These are phyloP conservation scores for Zopfochytrium polystomum DNA, from an alignment of 371 early-diverging fungal genomes.

Conservation along the genomic window DNA sequence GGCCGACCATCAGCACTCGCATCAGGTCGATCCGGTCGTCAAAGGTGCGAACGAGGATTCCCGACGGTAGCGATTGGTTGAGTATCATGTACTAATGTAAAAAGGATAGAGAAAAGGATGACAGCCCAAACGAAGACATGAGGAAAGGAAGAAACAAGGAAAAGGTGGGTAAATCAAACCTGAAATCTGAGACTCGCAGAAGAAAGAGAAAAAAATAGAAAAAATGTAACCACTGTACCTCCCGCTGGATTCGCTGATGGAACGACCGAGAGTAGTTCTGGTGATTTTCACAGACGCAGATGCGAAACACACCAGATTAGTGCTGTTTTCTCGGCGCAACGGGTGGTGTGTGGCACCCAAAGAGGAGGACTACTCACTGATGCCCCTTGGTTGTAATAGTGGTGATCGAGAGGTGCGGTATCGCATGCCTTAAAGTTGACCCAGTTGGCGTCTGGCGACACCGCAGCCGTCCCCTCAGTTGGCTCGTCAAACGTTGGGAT, in stretches of 20 bases:
- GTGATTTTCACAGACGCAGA: too few species aligned
- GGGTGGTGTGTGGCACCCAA: too few species aligned
- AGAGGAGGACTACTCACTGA: too few species aligned
- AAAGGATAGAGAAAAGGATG: constrained; percentile 21
- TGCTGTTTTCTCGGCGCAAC: too few species aligned
- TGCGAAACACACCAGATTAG: too few species aligned
- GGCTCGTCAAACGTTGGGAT: constrained; percentile 22
- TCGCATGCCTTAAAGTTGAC: constrained; percentile 19
- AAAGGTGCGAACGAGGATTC: constrained; percentile 52
- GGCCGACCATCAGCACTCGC: constrained; percentile 49
- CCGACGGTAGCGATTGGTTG: constrained; percentile 35
- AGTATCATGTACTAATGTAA: constrained; percentile 20
- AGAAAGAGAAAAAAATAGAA: constrained; percentile 29
- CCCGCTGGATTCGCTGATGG: constrained; percentile 23
- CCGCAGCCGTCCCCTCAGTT: too few species aligned
- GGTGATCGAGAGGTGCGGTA: constrained; percentile 16
- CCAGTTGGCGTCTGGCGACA: constrained; percentile 17
- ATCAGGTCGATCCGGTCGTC: constrained; percentile 52
- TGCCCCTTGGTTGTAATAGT: constrained; percentile 6
- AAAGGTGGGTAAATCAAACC: not conserved
- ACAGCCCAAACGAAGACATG: constrained; percentile 30
- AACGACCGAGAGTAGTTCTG: constrained; percentile 14
- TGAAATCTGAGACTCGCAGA: not conserved
- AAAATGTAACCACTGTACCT: constrained; percentile 33
- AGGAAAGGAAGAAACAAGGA: too few species aligned